phyloP scores from a whole-genome alignment of 2,329 filamentous ascomycete species.

The Xylariaceae sp. region DNA sequence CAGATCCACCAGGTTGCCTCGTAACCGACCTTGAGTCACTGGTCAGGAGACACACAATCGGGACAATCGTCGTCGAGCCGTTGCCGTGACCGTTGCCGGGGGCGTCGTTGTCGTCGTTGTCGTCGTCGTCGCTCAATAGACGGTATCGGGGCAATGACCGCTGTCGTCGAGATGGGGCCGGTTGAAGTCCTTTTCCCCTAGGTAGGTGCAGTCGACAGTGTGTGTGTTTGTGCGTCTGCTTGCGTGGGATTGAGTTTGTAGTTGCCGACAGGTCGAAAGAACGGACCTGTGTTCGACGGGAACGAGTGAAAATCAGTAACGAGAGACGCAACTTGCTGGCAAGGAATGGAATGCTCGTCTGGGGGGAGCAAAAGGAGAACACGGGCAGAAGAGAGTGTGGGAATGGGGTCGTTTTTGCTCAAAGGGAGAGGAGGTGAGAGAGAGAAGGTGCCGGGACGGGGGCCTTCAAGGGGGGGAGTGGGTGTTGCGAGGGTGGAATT shows the following conservation, averaged over 20 bases:
- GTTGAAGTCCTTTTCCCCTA: not conserved
- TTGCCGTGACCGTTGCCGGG: not conserved
- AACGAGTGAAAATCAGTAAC: constrained; percentile 15
- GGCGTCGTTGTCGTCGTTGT: not conserved
- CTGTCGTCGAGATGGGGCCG: not conserved
- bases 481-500: constrained; percentile 1
- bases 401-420: constrained; percentile 19
- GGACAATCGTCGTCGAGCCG: not conserved
- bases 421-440: constrained; percentile 12
- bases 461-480: not conserved
- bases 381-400: constrained; percentile 18
- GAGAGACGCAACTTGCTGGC: constrained; percentile 18
- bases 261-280: not conserved
- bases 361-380: constrained; percentile 12
- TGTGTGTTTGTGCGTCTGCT: not conserved
- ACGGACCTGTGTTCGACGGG: constrained; percentile 1
- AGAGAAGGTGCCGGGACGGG: constrained; percentile 1
- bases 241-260: not conserved
- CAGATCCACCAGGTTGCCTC: constrained; percentile 3
- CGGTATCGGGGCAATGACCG: not conserved
- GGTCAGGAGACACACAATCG: not conserved
- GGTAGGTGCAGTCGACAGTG: not conserved
- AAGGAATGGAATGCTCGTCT: constrained; percentile 19
- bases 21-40: not conserved
- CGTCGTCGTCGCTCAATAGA: not conserved